Base-by-base conservation (phyloP, 305 asterid species). In the Solanum hybrid region DNA sequence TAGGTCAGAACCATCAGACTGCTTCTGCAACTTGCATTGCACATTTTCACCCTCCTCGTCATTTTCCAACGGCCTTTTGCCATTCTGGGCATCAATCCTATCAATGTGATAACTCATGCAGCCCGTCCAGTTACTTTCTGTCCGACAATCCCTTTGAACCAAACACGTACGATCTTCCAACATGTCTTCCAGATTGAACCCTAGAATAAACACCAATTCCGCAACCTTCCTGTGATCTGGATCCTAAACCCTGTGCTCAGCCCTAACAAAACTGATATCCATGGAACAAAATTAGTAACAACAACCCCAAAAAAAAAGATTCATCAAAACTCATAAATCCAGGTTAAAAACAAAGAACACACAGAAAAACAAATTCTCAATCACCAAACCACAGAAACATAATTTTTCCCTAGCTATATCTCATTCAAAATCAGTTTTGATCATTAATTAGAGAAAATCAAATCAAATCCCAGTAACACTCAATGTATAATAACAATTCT, bases 91-190 rank as follows among this genome's bases (percentile, higher is more conserved):
- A 15, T 94, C 97, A 4, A 91, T 79, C 19, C 90, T 93, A 26
- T 94, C 98, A 5, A 91, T 76, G 82, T 71, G 90, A 91, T 91
- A 96, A 92, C 38, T 91, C 95, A 95, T 93, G 89, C 89, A 92
- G 88, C 91, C 90, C 96, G 91, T 88, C 97, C 98, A 95, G 79
- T 89, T 93, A 87, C 91, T 86, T 79, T 94, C 97, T 78, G 95
- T 91, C 14, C 92, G 91, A 88, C 92, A 96, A 90, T 94, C 96
- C 91, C 96, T 92, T 26, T 96, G 92, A 72, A 95, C 94, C 94
- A 95, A 89, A 91, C 95, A 95, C 86, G 96, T 86, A 84, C 94
- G 93, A 40, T 95, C 96, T 87, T 97, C 97, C 94, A 96, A 94
- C 99, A 97, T 97, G 35, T 89, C 96, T 89, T 89, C 91, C 78